phyloP scores from a whole-genome alignment of 208 protist genomes.

The Crithidia brevicula region DNA sequence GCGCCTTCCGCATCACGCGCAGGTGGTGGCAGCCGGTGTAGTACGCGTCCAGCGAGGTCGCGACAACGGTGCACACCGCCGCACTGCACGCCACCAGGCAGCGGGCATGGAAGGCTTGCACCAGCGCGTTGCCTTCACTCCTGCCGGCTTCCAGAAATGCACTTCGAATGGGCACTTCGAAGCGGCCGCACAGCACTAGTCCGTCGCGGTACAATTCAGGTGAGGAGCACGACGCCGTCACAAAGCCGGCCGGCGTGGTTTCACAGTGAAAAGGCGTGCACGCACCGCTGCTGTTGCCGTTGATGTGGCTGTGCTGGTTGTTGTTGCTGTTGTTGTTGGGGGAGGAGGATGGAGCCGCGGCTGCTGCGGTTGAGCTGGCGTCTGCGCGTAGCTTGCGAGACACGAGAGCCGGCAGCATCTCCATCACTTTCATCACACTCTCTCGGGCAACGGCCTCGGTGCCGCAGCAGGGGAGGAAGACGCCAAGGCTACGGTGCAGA shows the following conservation, averaged over 20 bases:
- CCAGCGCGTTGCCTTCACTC: constrained; percentile 1
- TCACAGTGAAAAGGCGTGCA: not conserved
- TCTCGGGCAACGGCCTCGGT: constrained; percentile 27
- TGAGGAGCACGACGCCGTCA: constrained; percentile 21
- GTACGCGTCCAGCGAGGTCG: constrained; percentile 48
- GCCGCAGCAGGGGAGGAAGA: constrained; percentile 49
- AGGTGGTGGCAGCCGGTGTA: constrained; percentile 32
- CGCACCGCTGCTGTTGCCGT: not conserved
- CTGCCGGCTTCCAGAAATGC: constrained; percentile 28
- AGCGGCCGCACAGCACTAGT: constrained; percentile 64
- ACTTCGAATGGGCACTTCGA: constrained; percentile 58
- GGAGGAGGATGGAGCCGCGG: not conserved
- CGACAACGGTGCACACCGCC: constrained; percentile 68
- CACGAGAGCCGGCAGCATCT: constrained; percentile 61
- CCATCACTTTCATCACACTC: constrained; percentile 36
- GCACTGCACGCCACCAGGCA: constrained; percentile 70
- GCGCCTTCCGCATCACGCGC: constrained; percentile 16
- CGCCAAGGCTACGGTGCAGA: constrained; percentile 60
- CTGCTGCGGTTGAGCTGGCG: constrained; percentile 6
- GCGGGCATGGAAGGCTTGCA: constrained; percentile 39
- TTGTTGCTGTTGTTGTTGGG: not conserved
- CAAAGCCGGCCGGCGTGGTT: constrained; percentile 9
- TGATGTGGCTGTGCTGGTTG: not conserved
- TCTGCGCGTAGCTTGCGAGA: constrained; percentile 18
- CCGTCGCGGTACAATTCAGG: constrained; percentile 48